These are phyloP conservation scores for Tothia fuscella DNA, from an alignment of 2,329 filamentous ascomycete genomes.

Conservation along the genomic window DNA sequence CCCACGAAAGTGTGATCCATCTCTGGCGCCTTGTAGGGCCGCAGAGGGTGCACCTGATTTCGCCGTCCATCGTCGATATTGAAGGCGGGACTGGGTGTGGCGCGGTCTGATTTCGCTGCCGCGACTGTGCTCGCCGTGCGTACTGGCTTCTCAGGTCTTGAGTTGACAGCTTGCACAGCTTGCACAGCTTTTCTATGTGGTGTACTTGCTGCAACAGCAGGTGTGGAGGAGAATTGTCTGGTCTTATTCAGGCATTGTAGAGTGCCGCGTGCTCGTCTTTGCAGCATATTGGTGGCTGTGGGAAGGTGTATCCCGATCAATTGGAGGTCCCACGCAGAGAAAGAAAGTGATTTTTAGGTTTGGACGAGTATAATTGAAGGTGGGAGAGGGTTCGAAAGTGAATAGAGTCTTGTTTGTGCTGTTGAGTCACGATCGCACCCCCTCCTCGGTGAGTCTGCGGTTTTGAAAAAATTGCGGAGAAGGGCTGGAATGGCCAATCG, in stretches of 20 bases:
- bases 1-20: constrained; percentile 65
- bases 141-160: constrained; percentile 26
- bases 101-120: constrained; percentile 24
- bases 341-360: too few relatives aligned
- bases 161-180: not conserved
- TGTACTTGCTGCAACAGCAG: constrained; percentile 4
- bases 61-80: constrained; percentile 32
- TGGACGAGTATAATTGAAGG: too few relatives aligned
- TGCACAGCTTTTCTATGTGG: not conserved
- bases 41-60: constrained; percentile 32
- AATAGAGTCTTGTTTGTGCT: too few relatives aligned
- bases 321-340: too few relatives aligned
- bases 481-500: too few relatives aligned
- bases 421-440: too few relatives aligned
- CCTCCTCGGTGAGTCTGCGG: too few relatives aligned
- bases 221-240: constrained; percentile 29
- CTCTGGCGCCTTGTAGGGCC: constrained; percentile 34
- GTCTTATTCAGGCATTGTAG: constrained; percentile 26
- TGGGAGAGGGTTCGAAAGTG: too few relatives aligned
- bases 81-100: constrained; percentile 36
- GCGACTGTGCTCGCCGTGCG: constrained; percentile 31
- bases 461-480: too few relatives aligned
- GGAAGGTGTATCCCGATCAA: not conserved
- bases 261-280: constrained; percentile 27
- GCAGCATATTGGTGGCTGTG: constrained; percentile 19